A percentile compares a stretch with the other conserved stretches of the same genome.
These are phyloP conservation scores for Candida pini DNA, from an alignment of 805 yeast genomes.

Conservation along the genomic window DNA sequence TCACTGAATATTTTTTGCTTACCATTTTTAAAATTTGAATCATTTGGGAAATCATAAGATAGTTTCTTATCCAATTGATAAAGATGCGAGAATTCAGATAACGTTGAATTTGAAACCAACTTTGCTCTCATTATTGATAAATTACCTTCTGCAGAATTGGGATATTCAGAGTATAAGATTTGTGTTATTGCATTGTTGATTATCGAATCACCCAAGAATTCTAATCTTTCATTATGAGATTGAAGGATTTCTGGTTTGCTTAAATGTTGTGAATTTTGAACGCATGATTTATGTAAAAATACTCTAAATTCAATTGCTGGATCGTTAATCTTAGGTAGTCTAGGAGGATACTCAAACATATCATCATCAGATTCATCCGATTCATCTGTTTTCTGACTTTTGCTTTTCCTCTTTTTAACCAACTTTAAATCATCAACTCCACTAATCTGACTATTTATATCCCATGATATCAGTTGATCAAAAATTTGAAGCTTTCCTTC, in stretches of 20 bases:
- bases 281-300: constrained; percentile 73
- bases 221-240: constrained; percentile 80
- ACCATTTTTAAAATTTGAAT: constrained; percentile 40
- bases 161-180: constrained; percentile 60
- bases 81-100: constrained; percentile 61
- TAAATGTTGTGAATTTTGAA: constrained; percentile 51
- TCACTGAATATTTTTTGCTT: constrained; percentile 77
- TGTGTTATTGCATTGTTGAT: constrained; percentile 67
- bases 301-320: constrained; percentile 60
- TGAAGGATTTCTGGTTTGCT: constrained; percentile 51
- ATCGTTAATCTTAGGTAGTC: constrained; percentile 60
- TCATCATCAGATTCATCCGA: neutral
- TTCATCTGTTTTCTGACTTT: neutral
- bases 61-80: constrained; percentile 63
- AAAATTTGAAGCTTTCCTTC: constrained; percentile 46
- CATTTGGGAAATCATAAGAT: constrained; percentile 36
- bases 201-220: constrained; percentile 86
- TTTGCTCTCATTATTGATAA: constrained; percentile 64
- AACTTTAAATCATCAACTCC: constrained; percentile 13
- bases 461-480: constrained; percentile 45
- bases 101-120: constrained; percentile 66
- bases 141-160: constrained; percentile 74
- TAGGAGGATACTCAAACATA: constrained; percentile 49
- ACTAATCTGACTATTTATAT: constrained; percentile 21
- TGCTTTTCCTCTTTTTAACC: constrained; percentile 3